Conservation (phyloP, 2,329 filamentous ascomycete genomes). For the Dothiorella sarmentorum region DNA sequence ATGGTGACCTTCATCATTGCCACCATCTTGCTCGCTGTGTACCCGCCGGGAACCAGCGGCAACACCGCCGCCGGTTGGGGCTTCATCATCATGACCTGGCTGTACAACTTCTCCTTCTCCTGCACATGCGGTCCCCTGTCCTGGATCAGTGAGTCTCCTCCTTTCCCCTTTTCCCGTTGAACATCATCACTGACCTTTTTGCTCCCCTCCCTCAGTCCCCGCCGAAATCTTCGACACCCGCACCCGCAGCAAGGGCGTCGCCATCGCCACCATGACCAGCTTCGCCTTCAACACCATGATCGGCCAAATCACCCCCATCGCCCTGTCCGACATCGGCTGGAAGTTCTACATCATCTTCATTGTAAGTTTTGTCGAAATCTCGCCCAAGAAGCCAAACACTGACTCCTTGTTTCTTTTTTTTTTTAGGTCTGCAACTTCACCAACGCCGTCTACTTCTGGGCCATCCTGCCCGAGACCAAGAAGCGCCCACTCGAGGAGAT, state of each 20-base stretch:
- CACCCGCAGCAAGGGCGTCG: slow-evolving; percentile 70
- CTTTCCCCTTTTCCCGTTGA: slow-evolving; percentile 54
- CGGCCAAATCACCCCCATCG: slow-evolving; percentile 63
- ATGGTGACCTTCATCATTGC: slow-evolving; percentile 70
- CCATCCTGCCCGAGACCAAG: slow-evolving; percentile 63
- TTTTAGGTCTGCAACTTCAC: slow-evolving; percentile 61
- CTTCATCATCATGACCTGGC: slow-evolving; percentile 74
- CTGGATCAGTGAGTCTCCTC: slow-evolving; percentile 43
- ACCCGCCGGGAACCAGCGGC: slow-evolving; percentile 55
- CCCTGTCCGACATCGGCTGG: slow-evolving; percentile 54
- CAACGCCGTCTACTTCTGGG: slow-evolving; percentile 66
- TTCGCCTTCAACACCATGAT: slow-evolving; percentile 79
- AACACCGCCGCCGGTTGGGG: slow-evolving; percentile 62
- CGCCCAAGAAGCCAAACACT: no score
- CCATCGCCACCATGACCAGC: slow-evolving; percentile 67
- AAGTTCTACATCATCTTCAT: slow-evolving; percentile 60
- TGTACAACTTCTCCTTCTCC: slow-evolving; percentile 76
- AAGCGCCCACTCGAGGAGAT: slow-evolving; percentile 65
- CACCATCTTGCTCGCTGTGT: slow-evolving; percentile 54
- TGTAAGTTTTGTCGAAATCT: slow-evolving; percentile 30
- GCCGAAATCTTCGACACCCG: slow-evolving; percentile 76
- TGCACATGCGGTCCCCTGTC: slow-evolving; percentile 66
- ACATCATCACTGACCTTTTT: neutral
- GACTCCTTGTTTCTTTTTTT: no score
- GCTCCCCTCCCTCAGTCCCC: slow-evolving; percentile 41